phyloP scores from a whole-genome alignment of 2,329 filamentous ascomycete species.

The Colletotrichum orbiculare region DNA sequence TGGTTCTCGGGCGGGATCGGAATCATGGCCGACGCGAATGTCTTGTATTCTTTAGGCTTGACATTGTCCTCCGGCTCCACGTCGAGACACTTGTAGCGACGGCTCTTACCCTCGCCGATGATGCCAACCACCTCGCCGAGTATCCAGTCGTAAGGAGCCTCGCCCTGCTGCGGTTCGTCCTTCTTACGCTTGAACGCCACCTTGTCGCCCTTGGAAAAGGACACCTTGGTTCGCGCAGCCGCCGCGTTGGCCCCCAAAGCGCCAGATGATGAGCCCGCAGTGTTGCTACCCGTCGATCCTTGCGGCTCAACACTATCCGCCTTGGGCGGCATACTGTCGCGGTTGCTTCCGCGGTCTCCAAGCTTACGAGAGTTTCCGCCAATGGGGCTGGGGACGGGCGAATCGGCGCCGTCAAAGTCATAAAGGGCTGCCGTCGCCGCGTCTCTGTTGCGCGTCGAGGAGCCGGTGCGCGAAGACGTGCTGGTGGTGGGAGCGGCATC shows the following conservation, averaged over 20 bases:
- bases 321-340: constrained; percentile 66
- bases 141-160: constrained; percentile 71
- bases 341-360: constrained; percentile 50
- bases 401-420: constrained; percentile 58
- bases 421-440: constrained; percentile 51
- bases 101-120: constrained; percentile 79
- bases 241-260: constrained; percentile 33
- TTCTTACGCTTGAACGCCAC: constrained; percentile 74
- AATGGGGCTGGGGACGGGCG: constrained; percentile 57
- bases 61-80: constrained; percentile 79
- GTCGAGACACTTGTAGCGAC: constrained; percentile 83
- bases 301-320: constrained; percentile 68
- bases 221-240: constrained; percentile 54
- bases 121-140: constrained; percentile 82
- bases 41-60: constrained; percentile 76
- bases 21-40: constrained; percentile 80
- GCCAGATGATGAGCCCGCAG: constrained; percentile 43
- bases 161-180: constrained; percentile 52
- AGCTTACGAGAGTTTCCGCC: constrained; percentile 47
- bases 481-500: constrained; percentile 39
- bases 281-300: constrained; percentile 50
- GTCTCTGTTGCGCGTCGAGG: constrained; percentile 32
- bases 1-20: constrained; percentile 71
- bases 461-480: constrained; percentile 36
- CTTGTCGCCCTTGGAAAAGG: constrained; percentile 71